Evolutionary conservation across 257 asterid species (phyloP), one percentile per base, ranked within the genome.

Genomic region (Przewalskia tangutica): DNA sequence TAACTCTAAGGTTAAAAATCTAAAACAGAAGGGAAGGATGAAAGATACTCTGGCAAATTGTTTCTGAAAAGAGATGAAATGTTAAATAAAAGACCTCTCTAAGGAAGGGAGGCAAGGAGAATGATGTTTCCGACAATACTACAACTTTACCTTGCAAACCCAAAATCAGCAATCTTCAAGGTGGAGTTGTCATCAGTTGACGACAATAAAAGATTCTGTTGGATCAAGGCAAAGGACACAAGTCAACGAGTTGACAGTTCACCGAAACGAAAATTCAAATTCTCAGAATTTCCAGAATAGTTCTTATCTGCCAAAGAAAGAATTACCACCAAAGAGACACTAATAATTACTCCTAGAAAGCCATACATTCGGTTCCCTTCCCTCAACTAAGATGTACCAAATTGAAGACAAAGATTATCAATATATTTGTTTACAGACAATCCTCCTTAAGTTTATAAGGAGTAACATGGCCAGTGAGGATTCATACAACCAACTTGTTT

Each of bases 141-240:
- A 75, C 46, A 77, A 77, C 23, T 71, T 84, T 83, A 95, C 99
- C 99, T 95, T 81, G 99, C 99, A 91, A 89, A 86, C 77, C 90
- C 92, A 86, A 89, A 89, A 86, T 89, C 92, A 63, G 92, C 92
- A 58, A 89, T 89, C 89, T 86, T 87, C 81, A 89, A 73, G 77
- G 66, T 77, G 51, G 90, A 78, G 66, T 82, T 86, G 80, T 88
- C 88, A 83, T 89, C 89, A 80, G 85, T 80, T 46, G 85, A 23
- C 11, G 88, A 88, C 63, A 89, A 86, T 81, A 89, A 84, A 32
- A 89, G 92, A 84, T 89, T 89, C 90, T 89, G 90, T 85, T 53
- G 20, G 46, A 75, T 75, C 27, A 75, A 13, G 44, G 62, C 46
- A 75, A 73, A 48, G 46, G 62, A 8, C 23, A 23, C 44, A 27